Conservation (phyloP, 2,329 filamentous ascomycete genomes). For the Cladophialophora chaetospira region DNA sequence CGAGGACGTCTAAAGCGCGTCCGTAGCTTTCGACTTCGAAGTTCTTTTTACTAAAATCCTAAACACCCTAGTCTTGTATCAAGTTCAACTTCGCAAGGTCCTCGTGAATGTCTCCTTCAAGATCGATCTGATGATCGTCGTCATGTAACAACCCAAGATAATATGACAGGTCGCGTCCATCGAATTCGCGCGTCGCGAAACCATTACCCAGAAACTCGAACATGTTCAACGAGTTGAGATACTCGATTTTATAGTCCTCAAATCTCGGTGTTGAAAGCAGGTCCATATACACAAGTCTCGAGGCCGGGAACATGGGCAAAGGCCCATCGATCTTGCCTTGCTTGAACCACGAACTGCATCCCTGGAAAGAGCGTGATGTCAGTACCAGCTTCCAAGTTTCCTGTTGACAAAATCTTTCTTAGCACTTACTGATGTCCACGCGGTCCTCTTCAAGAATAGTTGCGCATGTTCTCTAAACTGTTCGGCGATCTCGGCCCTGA, state of each 20-base stretch:
- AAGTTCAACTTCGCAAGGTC: slow-evolving; percentile 17
- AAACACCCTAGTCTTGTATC: slow-evolving; percentile 8
- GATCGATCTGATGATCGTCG: slow-evolving; percentile 23
- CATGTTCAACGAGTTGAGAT: slow-evolving; percentile 41
- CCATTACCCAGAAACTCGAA: slow-evolving; percentile 46
- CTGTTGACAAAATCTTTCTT: too few species aligned
- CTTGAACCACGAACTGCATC: slow-evolving; percentile 26
- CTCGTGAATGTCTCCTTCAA: slow-evolving; percentile 22
- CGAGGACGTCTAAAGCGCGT: too few species aligned
- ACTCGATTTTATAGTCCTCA: slow-evolving; percentile 46
- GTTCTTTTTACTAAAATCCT: not conserved
- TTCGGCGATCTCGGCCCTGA: slow-evolving; percentile 46
- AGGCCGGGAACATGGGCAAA: slow-evolving; percentile 43
- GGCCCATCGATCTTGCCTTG: slow-evolving; percentile 32
- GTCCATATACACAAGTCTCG: slow-evolving; percentile 43
- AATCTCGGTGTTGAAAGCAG: slow-evolving; percentile 41
- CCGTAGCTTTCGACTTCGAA: too few species aligned
- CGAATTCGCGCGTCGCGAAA: slow-evolving; percentile 46
- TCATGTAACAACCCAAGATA: slow-evolving; percentile 36
- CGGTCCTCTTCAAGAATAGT: slow-evolving; percentile 44
- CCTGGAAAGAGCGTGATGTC: not conserved
- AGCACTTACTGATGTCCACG: slow-evolving; percentile 16
- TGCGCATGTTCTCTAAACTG: slow-evolving; percentile 53
- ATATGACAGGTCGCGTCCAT: slow-evolving; percentile 50
- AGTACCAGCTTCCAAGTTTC: too few species aligned